Evolutionary conservation across 2,329 filamentous ascomycete species (phyloP).

Genomic region (Pseudogymnoascus sp.): DNA sequence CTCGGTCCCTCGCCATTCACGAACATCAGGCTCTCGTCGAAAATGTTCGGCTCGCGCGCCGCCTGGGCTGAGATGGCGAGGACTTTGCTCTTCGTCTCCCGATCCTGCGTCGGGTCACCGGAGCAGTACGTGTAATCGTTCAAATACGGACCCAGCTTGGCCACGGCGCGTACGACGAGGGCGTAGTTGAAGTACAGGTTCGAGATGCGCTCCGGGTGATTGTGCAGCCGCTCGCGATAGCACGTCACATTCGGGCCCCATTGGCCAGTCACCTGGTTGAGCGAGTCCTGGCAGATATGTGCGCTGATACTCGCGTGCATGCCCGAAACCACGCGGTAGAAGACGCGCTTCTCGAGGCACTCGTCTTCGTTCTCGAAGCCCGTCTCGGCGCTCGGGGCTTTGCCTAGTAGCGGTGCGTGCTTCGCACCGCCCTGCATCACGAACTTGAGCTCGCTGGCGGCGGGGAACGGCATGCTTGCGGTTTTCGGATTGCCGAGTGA

Average conservation of each 20-base stretch:
- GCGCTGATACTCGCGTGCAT: slow-evolving; percentile 98
- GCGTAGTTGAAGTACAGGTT: slow-evolving; percentile 99
- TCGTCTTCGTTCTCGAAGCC: slow-evolving; percentile 76
- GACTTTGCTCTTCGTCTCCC: slow-evolving; percentile 71
- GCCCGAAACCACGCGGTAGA: slow-evolving; percentile 87
- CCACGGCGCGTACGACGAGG: slow-evolving; percentile 81
- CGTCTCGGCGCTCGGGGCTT: slow-evolving; percentile 51
- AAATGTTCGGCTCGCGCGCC: slow-evolving; percentile 66
- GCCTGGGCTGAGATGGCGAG: slow-evolving; percentile 65
- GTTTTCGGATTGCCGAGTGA: slow-evolving; percentile 38
- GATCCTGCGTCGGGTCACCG: slow-evolving; percentile 72
- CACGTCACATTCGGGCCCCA: slow-evolving; percentile 89
- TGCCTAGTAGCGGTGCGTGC: slow-evolving; percentile 37
- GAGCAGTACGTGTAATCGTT: slow-evolving; percentile 82
- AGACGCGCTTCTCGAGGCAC: slow-evolving; percentile 97
- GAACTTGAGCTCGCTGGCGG: slow-evolving; percentile 52
- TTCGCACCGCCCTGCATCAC: slow-evolving; percentile 51
- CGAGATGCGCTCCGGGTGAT: slow-evolving; percentile 80
- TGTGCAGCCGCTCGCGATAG: slow-evolving; percentile 79
- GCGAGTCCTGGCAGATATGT: slow-evolving; percentile 90
- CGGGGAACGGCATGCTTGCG: slow-evolving; percentile 35
- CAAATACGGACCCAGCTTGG: slow-evolving; percentile 79
- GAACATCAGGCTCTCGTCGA: slow-evolving; percentile 95
- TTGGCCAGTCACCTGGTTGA: slow-evolving; percentile 88
- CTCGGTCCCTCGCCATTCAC: slow-evolving; percentile 65